Evolutionary conservation across 305 asterid species (phyloP).

Genomic region (Fraxinus albicans): DNA sequence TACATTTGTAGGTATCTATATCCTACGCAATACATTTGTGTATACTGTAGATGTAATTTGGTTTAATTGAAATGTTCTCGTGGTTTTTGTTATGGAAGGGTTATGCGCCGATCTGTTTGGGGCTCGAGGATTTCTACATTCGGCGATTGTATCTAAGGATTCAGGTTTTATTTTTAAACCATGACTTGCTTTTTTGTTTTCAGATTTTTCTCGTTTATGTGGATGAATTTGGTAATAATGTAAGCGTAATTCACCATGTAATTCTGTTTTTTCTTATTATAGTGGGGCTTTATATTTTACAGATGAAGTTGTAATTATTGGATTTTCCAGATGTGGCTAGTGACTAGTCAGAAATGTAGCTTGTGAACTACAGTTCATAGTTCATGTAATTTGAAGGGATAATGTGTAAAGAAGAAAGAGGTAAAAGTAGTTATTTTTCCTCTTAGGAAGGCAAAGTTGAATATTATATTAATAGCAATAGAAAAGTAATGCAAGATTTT

Average conservation of each 20-base stretch:
- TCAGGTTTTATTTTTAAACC: conserved; percentile 51
- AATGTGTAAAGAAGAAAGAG: conserved; percentile 11
- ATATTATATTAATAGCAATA: not conserved
- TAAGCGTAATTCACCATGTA: not conserved
- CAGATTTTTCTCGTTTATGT: not conserved
- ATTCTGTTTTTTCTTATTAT: not conserved
- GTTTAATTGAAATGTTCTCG: conserved; percentile 13
- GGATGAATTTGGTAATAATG: not conserved
- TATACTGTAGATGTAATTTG: not conserved
- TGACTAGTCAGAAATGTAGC: conserved; percentile 12
- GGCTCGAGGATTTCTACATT: conserved; percentile 95
- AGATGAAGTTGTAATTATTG: not conserved
- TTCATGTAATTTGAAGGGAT: not conserved
- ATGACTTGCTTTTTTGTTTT: not conserved
- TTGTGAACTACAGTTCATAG: conserved; percentile 4
- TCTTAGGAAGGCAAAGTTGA: not conserved
- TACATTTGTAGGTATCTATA: not conserved
- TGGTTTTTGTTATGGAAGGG: conserved; percentile 51
- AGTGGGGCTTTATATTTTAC: not conserved
- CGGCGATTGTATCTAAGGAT: conserved; percentile 87
- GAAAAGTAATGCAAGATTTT: not conserved
- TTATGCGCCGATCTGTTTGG: conserved; percentile 99
- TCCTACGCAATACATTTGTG: not conserved
- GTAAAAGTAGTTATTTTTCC: not conserved
- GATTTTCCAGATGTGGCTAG: conserved; percentile 1